Base-by-base conservation (phyloP, 2,329 filamentous ascomycete genomes). In the Ascochyta rabiei region DNA sequence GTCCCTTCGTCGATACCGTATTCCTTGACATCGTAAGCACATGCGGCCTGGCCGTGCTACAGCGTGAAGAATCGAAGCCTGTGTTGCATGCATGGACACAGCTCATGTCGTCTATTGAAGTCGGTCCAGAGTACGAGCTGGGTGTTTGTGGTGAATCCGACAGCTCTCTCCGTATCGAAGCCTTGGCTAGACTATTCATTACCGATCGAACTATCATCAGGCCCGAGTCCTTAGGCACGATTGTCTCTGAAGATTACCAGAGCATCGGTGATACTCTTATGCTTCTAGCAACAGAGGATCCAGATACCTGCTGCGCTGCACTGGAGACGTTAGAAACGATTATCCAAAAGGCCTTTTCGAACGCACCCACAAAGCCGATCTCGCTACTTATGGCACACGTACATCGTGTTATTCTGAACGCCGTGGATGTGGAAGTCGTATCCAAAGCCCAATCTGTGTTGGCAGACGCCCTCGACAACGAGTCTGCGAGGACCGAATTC, bases 1-100 rank as follows among this genome's bases (percentile, higher is more conserved):
- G 75, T 45, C 60, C 71, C 1, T 67, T 76, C 23, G 68, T 71
- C 7, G 69, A 68, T 53, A 65, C 71, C 3, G 71, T 73, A 6
- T 75, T 74, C 42, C 57, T 77, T 2, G 76, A 78, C 35, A 56
- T 77, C 13, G 46, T 72, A 21, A 68, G 63, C 48, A 47, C 67
- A 1, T 73, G 67, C 38, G 68, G 66, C 4, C 59, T 66, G 53
- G 33, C 62, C 6, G 56, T 68, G 18, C 51, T 68, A 4, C 47
- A 66, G 59, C 51, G 60, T 47, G 21, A 59, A 56, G 61, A 66
- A 50, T 48, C 57, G 13, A 26, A 53, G 13, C 52, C 63, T 1
- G 57, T 62, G 13, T 45, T 68, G 9, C n/a, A 48, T 9, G 53
- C 60, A 19, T 72, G 69, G 69, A 45, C 49, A 18, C 44, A 56